Base-by-base conservation (phyloP, 129 eudicot genomes). In the Pittosporum tobira region DNA sequence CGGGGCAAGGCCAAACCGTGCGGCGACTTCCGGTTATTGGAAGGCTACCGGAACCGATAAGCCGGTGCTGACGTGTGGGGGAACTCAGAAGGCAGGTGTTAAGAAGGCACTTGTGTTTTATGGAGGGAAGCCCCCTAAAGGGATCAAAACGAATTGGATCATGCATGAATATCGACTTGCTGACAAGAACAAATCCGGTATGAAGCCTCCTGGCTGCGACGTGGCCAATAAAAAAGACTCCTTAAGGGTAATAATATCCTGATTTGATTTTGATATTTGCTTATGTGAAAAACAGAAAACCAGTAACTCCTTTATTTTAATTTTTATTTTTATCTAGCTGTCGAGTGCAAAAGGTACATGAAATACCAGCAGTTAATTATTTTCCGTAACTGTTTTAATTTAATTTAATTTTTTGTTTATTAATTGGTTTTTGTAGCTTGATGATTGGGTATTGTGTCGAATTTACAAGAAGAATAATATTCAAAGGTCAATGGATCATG, bases 1-100 rank as follows among this genome's bases (percentile, higher is more conserved):
- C 62, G 83, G 83, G 21, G 79, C 84, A 0, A 19, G 84, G 62
- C 84, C 84, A 10, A 78, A 78, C 61, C 38, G 84, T 49, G 79
- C 79, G 2, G 84, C 84, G 1, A 69, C 76, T 0, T 73, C 84
- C 0, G 82, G 82, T 5, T 76, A 76, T 13, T 76, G 81, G 81
- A 76, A 76, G 57, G 81, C 81, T 3, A 77, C 83, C 3, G 83
- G 83, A 34, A 78, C 84, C 0, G 84, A 78, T 48, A 78, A 78
- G 61, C 84, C 84, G 13, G 71, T 78, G 10, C 14, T 78, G n/a
- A 65, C 67, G 2, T 61, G 67, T n/a, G 79, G 77, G 5, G 81
- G 81, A 19, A 60, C 74, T 4, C 79, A 69, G 23, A 78, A 73
- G 21, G 84, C 73, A 12, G 84, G 84, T 9, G 80, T 78, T 14